Base-by-base conservation (phyloP, 805 yeast species). In the Pichia kluyveri region DNA sequence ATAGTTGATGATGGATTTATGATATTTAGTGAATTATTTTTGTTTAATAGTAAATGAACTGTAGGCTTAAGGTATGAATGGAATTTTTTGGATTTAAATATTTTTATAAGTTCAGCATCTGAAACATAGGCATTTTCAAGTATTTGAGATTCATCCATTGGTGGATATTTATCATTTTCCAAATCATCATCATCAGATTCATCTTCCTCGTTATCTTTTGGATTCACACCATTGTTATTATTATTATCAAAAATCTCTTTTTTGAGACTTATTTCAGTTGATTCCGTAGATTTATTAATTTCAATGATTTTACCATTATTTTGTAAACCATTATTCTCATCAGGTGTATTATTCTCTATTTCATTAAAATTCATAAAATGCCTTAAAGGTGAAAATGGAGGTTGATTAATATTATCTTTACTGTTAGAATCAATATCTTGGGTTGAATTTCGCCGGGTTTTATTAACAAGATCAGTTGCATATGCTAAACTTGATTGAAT, bases 71-170 rank as follows among this genome's bases (percentile, higher is more conserved):
- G 48, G 40, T 56, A 60, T 14, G 54, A 43, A 15, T 58, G 50
- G n/a, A 53, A 42, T 1, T 52, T 54, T 19, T 52, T 58, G 1
- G 58, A 51, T 40, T 58, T 56, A 26, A 61, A 52, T 8, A 59
- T 40, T 8, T 45, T 28, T 8, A 63, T 41, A 9, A 65, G 42
- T 46, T 63, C 67, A 2, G 50, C 34, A 14, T 65, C 68, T 1
- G 60, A 44, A 10, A 59, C 39, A n/a, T 57, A 51, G 10, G 47
- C 47, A 43, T 63, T 62, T 50, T 66, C 69, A 17, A 66, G 49
- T 27, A 61, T 38, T 43, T 65, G 69, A 3, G 69, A 63, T 51
- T 67, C 70, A 50, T 67, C 70, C 66, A 67, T 54, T 11, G 69
- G 63, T 5, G 51, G 17, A 31, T 40, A 59, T 4, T 52, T 45